Conservation (phyloP, 352 stramenopile species). For the Phytophthora fragariae region DNA sequence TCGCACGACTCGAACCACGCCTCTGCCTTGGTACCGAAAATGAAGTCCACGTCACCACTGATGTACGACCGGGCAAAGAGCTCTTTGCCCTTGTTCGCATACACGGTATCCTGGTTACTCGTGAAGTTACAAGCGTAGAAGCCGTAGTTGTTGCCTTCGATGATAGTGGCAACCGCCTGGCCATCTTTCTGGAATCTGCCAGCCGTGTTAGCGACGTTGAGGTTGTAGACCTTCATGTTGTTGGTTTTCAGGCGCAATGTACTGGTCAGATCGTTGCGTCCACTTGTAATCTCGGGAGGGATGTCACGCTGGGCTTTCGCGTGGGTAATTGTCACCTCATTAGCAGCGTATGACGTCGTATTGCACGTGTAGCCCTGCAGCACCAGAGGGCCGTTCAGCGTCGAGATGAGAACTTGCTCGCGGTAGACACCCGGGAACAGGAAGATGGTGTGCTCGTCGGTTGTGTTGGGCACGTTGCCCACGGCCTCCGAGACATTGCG, state of each 20-base stretch:
- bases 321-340: not conserved
- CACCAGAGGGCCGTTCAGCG: not conserved
- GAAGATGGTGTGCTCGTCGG: not conserved
- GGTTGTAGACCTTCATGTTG: not conserved
- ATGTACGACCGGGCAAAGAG: not conserved
- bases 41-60: not conserved
- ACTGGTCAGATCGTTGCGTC: not conserved
- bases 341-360: not conserved
- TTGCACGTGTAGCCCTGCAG: not conserved
- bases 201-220: not conserved
- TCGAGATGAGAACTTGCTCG: not conserved
- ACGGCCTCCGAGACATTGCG: not conserved
- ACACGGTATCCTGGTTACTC: not conserved
- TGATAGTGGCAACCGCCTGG: not conserved
- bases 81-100: not conserved
- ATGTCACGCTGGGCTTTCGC: not conserved
- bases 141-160: not conserved
- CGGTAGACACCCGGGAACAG: not conserved
- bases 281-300: not conserved
- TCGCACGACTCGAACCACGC: not conserved
- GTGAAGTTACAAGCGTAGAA: not conserved
- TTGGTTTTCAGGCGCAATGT: not conserved
- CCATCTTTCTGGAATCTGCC: not conserved
- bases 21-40: not conserved
- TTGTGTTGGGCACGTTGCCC: not conserved